These are phyloP conservation scores for Syzygium aqueum DNA, from an alignment of 345 rosid species.

Conservation along the genomic window DNA sequence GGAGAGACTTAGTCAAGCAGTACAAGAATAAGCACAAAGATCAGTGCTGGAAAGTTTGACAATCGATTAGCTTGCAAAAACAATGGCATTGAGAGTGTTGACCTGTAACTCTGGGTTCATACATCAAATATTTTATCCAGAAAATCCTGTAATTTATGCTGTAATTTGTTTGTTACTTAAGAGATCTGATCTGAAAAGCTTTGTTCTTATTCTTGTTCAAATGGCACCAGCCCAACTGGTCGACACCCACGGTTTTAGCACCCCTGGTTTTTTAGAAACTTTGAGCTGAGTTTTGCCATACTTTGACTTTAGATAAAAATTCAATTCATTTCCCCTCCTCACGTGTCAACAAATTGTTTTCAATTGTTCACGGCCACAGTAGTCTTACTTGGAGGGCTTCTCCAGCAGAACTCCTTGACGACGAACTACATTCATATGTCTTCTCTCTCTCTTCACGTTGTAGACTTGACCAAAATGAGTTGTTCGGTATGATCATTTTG, in stretches of 20 bases:
- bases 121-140: not conserved
- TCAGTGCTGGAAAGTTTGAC: not conserved
- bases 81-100: not conserved
- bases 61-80: not conserved
- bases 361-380: not conserved
- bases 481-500: not conserved
- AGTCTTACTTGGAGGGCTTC: conserved; percentile 1
- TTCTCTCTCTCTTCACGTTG: not conserved
- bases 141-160: not conserved
- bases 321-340: not conserved
- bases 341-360: not conserved
- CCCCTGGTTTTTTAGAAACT: not conserved
- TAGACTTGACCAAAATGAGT: not conserved
- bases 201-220: not conserved
- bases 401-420: not conserved
- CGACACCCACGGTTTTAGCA: conserved; percentile 1
- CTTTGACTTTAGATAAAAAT: not conserved
- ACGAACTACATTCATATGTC: not conserved
- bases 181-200: not conserved
- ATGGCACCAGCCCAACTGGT: not conserved
- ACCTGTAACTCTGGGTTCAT: not conserved
- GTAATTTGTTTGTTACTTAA: not conserved
- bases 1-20: not conserved
- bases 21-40: not conserved
- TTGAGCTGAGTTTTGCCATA: not conserved